Evolutionary conservation across 164 flowering plant genomes (phyloP), one percentile per base, ranked within the genome.

Genomic region (Echeveria elegans): DNA sequence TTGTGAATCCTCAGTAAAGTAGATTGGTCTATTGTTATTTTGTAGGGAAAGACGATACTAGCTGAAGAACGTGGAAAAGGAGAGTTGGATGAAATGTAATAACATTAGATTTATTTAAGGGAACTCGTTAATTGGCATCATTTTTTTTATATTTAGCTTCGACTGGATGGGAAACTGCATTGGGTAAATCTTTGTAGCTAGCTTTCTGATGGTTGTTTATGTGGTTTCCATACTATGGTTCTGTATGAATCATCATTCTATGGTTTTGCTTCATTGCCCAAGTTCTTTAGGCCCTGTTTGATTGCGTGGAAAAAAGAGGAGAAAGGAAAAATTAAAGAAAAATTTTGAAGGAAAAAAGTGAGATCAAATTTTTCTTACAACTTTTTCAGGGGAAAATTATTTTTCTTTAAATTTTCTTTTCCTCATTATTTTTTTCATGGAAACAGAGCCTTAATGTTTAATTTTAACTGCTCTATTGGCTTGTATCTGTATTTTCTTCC

Each of bases 11-110:
- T 56, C 32, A 19, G 61, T 56, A 28, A 56, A 56, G 28, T 29
- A 16, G 61, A 26, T 19, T 28, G 19, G 61, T 56, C 32, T 24
- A 28, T 56, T 32, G 3, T 56, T 56, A 29, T 56, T 56, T 56
- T 56, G 61, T 56, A 56, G 61, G 61, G 61, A 56, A 56, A 28
- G 61, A 56, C 61, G 61, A 56, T 19, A 56, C 61, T 56, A 56
- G 61, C 61, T 56, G 61, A 56, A 28, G 61, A 56, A 56, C 32
- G 12, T 26, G 61, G 56, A 19, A 9, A 28, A 4, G 61, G 19
- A 56, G 61, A 56, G 30, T 56, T 32, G 61, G 28, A 56, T 26
- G n/a, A 56, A 12, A 0, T 56, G 61, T 56, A 56, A 56, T 56
- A 14, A 56, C 61, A 26, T 10, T 53, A 53, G 2, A 53, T 24